These are phyloP conservation scores for Claviceps purpurea DNA, from an alignment of 2,329 filamentous ascomycete genomes.

Conservation along the genomic window DNA sequence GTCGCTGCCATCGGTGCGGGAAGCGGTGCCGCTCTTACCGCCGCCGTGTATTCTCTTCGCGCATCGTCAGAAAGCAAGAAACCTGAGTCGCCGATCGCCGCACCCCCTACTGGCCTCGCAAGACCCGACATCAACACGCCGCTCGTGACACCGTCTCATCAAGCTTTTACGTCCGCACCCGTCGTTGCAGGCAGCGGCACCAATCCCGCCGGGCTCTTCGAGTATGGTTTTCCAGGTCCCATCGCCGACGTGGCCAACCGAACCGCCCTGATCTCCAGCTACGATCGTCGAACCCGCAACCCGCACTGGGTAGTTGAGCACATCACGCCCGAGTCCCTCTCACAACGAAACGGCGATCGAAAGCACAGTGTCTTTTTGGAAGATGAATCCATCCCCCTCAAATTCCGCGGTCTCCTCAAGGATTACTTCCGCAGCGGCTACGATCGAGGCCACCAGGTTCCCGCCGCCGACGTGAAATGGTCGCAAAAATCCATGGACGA, in stretches of 20 bases:
- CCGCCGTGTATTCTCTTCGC: constrained; percentile 50
- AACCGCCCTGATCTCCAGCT: constrained; percentile 68
- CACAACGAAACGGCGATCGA: constrained; percentile 63
- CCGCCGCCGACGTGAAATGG: constrained; percentile 94
- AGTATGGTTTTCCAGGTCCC: constrained; percentile 88
- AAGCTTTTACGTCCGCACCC: constrained; percentile 28
- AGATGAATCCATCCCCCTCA: constrained; percentile 63
- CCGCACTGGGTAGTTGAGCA: constrained; percentile 93
- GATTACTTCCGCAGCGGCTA: constrained; percentile 95
- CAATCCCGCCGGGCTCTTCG: constrained; percentile 63
- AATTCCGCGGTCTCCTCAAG: constrained; percentile 79
- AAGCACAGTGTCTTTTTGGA: constrained; percentile 74
- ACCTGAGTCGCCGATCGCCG: constrained; percentile 8
- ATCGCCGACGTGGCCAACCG: constrained; percentile 69
- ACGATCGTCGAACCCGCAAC: constrained; percentile 82
- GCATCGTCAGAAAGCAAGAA: constrained; percentile 14
- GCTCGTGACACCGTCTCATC: constrained; percentile 42
- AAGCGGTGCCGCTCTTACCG: constrained; percentile 61
- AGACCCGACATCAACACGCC: constrained; percentile 11
- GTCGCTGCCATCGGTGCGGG: constrained; percentile 66
- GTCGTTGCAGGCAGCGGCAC: constrained; percentile 35
- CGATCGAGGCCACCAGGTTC: constrained; percentile 92
- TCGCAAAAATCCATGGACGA: constrained; percentile 87
- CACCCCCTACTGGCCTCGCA: constrained; percentile 11
- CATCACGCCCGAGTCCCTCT: constrained; percentile 79